phyloP scores from a whole-genome alignment of 2,329 filamentous ascomycete genomes.

The Aaosphaeria arxii region DNA sequence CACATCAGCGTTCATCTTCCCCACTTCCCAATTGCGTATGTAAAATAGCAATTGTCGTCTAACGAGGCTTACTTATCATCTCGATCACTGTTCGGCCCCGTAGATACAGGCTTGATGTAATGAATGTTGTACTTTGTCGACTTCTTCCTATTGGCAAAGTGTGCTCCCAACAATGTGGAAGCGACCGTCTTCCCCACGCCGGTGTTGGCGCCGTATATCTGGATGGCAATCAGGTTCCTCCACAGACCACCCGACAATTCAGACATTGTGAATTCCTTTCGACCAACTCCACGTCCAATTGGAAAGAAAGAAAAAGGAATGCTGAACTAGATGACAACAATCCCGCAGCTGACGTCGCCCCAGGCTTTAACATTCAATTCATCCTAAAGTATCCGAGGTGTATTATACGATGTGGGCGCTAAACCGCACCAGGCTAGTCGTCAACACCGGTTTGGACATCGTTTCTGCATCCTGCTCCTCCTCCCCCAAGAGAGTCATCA shows the following conservation, averaged over 20 bases:
- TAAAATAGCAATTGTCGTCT: not conserved
- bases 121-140: conserved; percentile 43
- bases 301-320: too few relatives aligned
- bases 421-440: too few relatives aligned
- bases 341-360: too few relatives aligned
- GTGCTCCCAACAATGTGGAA: conserved; percentile 67
- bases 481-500: too few relatives aligned
- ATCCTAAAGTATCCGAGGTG: too few relatives aligned
- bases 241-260: conserved; percentile 61
- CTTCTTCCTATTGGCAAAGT: conserved; percentile 33
- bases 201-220: conserved; percentile 81
- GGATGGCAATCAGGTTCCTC: conserved; percentile 66
- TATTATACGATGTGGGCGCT: too few relatives aligned
- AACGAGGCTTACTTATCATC: conserved; percentile 60
- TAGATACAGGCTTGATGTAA: conserved; percentile 81
- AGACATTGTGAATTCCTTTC: conserved; percentile 25
- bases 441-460: too few relatives aligned
- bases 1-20: conserved; percentile 2
- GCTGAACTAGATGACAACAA: too few relatives aligned
- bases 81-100: conserved; percentile 65
- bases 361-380: too few relatives aligned
- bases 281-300: not conserved
- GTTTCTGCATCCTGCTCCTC: too few relatives aligned
- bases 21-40: not conserved
- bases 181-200: conserved; percentile 83